phyloP scores from a whole-genome alignment of 2,329 filamentous ascomycete genomes.

The Paraphoma chrysanthemicola region DNA sequence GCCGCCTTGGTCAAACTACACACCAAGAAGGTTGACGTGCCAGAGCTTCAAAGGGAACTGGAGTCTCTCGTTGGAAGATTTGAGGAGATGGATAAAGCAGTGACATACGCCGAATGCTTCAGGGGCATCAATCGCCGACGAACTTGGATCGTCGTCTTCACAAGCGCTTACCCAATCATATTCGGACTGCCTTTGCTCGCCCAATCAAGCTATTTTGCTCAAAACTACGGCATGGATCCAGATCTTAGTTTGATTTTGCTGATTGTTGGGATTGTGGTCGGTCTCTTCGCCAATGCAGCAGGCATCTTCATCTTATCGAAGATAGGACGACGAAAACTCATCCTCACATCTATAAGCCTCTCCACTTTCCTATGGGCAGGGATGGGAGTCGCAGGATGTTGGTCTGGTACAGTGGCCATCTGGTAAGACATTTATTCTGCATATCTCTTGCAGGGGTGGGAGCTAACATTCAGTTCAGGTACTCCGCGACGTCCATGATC shows the following conservation, averaged over 20 bases:
- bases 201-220: constrained; percentile 50
- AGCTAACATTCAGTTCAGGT: constrained; percentile 2
- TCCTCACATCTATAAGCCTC: constrained; percentile 7
- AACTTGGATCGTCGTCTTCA: constrained; percentile 41
- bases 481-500: constrained; percentile 10
- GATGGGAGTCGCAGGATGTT: constrained; percentile 12
- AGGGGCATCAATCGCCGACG: constrained; percentile 12
- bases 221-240: constrained; percentile 14
- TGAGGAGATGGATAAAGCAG: neutral
- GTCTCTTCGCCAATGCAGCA: constrained; percentile 9
- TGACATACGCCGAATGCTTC: constrained; percentile 26
- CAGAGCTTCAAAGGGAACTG: neutral
- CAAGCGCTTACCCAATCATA: constrained; percentile 53
- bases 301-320: constrained; percentile 13
- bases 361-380: constrained; percentile 9
- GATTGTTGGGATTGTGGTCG: constrained; percentile 14
- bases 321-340: constrained; percentile 10
- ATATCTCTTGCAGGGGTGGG: neutral
- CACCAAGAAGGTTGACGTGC: constrained; percentile 32
- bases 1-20: constrained; percentile 58
- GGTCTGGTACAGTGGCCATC: neutral
- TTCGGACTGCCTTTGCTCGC: constrained; percentile 56
- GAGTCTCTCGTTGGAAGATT: neutral
- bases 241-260: constrained; percentile 10
- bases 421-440: neutral